phyloP scores from a whole-genome alignment of 1,139 yeast genomes.

The Geotrichum cucujoidarum region DNA sequence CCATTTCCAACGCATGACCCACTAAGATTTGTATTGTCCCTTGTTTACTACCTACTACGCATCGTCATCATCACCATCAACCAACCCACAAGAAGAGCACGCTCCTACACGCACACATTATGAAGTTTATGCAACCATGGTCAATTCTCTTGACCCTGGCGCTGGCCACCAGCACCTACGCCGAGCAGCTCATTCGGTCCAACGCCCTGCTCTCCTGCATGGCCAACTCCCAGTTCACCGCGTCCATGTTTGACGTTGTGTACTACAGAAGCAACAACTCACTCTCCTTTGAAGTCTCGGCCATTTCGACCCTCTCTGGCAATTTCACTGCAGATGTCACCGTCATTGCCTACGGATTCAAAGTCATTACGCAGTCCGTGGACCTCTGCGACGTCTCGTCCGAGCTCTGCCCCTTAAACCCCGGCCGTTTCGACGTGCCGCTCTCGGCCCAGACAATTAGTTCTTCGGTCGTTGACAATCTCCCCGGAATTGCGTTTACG shows the following conservation, averaged over 20 bases:
- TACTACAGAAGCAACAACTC: constrained; percentile 62
- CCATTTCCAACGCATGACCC: background rate
- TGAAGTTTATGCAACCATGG: constrained; percentile 9
- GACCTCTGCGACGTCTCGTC: constrained; percentile 51
- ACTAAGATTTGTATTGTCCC: too few relatives aligned
- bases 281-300: constrained; percentile 64
- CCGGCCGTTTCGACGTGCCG: constrained; percentile 78
- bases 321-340: constrained; percentile 62
- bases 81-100: background rate
- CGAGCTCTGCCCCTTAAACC: constrained; percentile 68
- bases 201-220: constrained; percentile 85
- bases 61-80: background rate
- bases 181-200: constrained; percentile 45
- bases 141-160: constrained; percentile 8
- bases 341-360: constrained; percentile 78
- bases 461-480: constrained; percentile 40
- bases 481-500: constrained; percentile 83
- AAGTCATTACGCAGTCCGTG: constrained; percentile 52
- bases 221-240: constrained; percentile 83
- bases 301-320: constrained; percentile 74
- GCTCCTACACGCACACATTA: background rate
- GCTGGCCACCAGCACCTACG: constrained; percentile 27
- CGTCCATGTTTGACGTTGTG: constrained; percentile 74
- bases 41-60: background rate
- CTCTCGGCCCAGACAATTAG: constrained; percentile 41